Evolutionary conservation across 2,329 filamentous ascomycete species (phyloP), one percentile per base, ranked within the genome.

Genomic region (Rutstroemia sydowiana): DNA sequence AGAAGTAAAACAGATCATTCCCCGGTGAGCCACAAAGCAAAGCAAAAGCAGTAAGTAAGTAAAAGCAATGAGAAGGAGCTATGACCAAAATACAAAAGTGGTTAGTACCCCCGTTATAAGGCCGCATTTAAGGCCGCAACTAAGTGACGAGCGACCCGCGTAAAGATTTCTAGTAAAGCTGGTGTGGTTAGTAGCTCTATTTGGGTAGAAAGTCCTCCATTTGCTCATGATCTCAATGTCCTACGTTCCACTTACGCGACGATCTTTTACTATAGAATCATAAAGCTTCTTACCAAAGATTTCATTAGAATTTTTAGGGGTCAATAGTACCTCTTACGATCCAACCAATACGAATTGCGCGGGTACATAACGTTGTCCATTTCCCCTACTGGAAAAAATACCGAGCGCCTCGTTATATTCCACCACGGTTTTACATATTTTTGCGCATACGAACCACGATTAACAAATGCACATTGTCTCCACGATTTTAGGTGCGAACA

Each of bases 391-490:
- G 37, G 47, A 45, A 42, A 50, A 51, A 44, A 30, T 16, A 42
- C 55, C 44, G 52, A 50, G 53, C 55, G 57, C 52, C 48, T 51
- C 53, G 47, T 55, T 55, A 48, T 50, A 37, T 36, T 30, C 40
- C n/a, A 34, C 32, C 41, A 45, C 5, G 34, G 14, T n/a, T 16
- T 51, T 31, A 21, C 37, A 30, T 14, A 14, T 31, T 45, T 23
- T 56, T 62, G 59, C 60, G 61, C 56, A 53, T 31, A 36, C 43
- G 43, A 34, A 8, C 37, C n/a, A n/a, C n/a, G n/a, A 49, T 39
- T 45, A 58, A 58, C 54, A 59, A 57, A 59, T 59, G 57, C 56
- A 40, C 54, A 59, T 53, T 37, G 49, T 51, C 30, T n/a, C 42
- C 20, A 39, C 36, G 32, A 47, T 20, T 39, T 16, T 20, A 44